Percentiles rank a stretch among this genome's conserved stretches.
Conservation (phyloP, 345 rosid genomes). For the Geranium brycei region DNA sequence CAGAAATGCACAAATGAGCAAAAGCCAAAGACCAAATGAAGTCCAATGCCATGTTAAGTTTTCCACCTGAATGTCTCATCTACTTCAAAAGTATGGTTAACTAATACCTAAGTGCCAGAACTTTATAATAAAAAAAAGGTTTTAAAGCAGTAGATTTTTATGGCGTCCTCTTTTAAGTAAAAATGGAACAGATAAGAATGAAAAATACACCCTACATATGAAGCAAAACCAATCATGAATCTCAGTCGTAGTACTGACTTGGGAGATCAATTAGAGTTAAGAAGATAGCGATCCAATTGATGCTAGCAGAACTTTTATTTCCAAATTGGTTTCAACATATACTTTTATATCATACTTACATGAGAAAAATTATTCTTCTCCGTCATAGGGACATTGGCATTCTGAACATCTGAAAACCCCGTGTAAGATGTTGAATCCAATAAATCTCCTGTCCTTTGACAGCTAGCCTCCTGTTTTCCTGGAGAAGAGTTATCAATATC, state of each 20-base stretch:
- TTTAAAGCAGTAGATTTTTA: too few species aligned
- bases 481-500: conserved; percentile 6
- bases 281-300: background rate
- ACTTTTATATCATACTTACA: conserved; percentile 24
- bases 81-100: too few species aligned
- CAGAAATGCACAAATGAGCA: too few species aligned
- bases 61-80: too few species aligned
- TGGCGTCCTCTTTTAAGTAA: too few species aligned
- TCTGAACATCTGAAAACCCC: conserved; percentile 13
- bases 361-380: conserved; percentile 14
- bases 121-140: too few species aligned
- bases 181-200: background rate
- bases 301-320: background rate
- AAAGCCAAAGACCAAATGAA: too few species aligned
- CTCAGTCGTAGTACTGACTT: background rate
- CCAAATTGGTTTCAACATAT: background rate
- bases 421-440: conserved; percentile 1
- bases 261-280: background rate
- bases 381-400: conserved; percentile 12
- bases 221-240: background rate
- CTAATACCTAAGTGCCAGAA: too few species aligned
- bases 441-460: conserved; percentile 17
- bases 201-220: background rate
- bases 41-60: too few species aligned
- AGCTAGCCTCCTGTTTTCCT: conserved; percentile 30